A percentile compares a stretch with the other conserved stretches of the same genome.
These are phyloP conservation scores for Rauvolfia tetraphylla DNA, from an alignment of 257 asterid species.

Conservation along the genomic window DNA sequence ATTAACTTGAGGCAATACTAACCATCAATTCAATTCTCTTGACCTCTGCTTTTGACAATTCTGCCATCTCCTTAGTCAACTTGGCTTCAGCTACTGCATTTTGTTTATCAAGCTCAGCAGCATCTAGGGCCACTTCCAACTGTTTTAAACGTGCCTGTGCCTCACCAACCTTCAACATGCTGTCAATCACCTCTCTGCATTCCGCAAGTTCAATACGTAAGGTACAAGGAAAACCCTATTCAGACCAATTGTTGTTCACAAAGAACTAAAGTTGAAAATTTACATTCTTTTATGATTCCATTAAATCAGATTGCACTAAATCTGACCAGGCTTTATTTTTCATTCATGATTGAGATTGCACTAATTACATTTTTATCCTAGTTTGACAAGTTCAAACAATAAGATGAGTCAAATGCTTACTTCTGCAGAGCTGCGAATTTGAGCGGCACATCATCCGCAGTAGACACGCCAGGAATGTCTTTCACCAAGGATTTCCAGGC, in stretches of 20 bases:
- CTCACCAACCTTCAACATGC: constrained; percentile 73
- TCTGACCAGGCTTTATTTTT: not conserved
- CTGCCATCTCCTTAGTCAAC: constrained; percentile 63
- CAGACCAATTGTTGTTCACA: not conserved
- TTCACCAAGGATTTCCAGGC: constrained; percentile 69
- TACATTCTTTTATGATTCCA: not conserved
- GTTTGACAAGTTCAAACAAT: constrained; percentile 1
- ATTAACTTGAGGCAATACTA: constrained; percentile 22
- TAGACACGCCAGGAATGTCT: constrained; percentile 83
- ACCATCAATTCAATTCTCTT: constrained; percentile 81
- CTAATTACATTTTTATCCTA: not conserved
- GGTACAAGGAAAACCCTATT: not conserved
- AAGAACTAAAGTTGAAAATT: not conserved
- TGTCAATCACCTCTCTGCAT: constrained; percentile 72
- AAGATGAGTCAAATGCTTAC: constrained; percentile 35
- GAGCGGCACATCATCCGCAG: constrained; percentile 68
- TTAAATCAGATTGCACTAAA: not conserved
- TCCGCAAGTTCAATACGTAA: constrained; percentile 18
- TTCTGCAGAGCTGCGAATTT: constrained; percentile 76
- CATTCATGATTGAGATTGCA: not conserved
- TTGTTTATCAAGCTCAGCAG: constrained; percentile 65
- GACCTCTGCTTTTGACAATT: constrained; percentile 58
- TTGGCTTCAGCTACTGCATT: constrained; percentile 68
- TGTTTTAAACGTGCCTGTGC: constrained; percentile 62
- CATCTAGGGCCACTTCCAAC: constrained; percentile 68